Evolutionary conservation across 495 filamentous ascomycete species (phyloP), one percentile per base, ranked within the genome.

Genomic region (Penicillium cataractarum): DNA sequence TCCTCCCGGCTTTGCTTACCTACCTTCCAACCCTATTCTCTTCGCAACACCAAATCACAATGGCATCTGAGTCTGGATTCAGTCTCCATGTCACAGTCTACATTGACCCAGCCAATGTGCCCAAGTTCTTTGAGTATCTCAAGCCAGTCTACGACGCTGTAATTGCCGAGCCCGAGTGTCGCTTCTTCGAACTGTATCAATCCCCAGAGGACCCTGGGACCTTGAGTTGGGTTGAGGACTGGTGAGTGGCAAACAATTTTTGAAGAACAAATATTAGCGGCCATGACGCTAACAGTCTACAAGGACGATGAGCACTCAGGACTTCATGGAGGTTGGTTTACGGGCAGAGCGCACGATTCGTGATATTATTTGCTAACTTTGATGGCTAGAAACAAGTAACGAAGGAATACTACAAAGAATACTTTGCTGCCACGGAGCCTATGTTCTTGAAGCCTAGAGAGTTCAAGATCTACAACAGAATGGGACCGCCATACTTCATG

Each of bases 391-490:
- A 73, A 8, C 82, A 84, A 76, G 22, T 81, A 6, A 78, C 71
- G 17, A 85, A 83, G 64, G 66, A 72, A 0, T 85, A 85, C 62
- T 84, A 85, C 62, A 74, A 80, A 42, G 74, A 78, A 33, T 84
- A 83, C 55, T 57, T 80, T 6, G 75, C 70, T n/a, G 57, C 72
- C 5, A 84, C 82, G 10, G 74, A 78, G 65, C 74, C 77, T 10
- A 75, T 84, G 79, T 83, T 76, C 58, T 58, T 82, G 40, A 83
- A 83, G 57, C 78, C 77, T 0, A 68, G 77, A 24, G 76, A 80
- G 51, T 60, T 69, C 17, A 71, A 73, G 58, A 37, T 83, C 35
- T 74, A 71, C 4, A 75, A 78, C 6, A 65, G 76, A 7, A 24
- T 81, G 13, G 78, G 76, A 0, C 58, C 65, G 6, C 71, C 67